phyloP scores from a whole-genome alignment of 192 early-diverging fungal genomes.

The Ambispora gerdemannii region DNA sequence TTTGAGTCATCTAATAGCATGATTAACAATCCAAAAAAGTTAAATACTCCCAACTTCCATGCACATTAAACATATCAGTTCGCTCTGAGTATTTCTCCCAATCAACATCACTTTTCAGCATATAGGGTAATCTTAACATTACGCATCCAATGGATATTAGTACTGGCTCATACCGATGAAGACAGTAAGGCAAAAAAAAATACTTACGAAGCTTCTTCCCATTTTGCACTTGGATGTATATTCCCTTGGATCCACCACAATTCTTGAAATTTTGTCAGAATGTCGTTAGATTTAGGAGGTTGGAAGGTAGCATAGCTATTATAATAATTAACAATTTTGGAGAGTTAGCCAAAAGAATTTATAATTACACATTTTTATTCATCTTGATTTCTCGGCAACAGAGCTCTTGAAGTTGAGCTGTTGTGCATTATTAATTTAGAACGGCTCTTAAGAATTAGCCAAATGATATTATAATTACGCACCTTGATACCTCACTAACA shows the following conservation, averaged over 20 bases:
- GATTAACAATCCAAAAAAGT: neutral
- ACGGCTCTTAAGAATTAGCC: slow-evolving; percentile 13
- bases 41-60: slow-evolving; percentile 22
- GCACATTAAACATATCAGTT: slow-evolving; percentile 19
- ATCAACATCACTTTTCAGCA: slow-evolving; percentile 11
- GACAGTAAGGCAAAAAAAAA: neutral
- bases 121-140: slow-evolving; percentile 13
- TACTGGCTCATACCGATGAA: neutral
- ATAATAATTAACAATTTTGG: neutral
- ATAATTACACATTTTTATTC: slow-evolving; percentile 21
- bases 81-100: slow-evolving; percentile 14
- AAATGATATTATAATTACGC: neutral
- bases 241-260: slow-evolving; percentile 25
- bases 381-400: slow-evolving; percentile 1
- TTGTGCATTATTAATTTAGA: slow-evolving; percentile 11
- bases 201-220: slow-evolving; percentile 20
- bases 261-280: slow-evolving; percentile 17
- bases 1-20: slow-evolving; percentile 4
- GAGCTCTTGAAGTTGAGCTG: slow-evolving; percentile 22
- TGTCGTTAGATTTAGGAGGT: slow-evolving; percentile 5
- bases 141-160: neutral
- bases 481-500: slow-evolving; percentile 7
- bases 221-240: slow-evolving; percentile 18
- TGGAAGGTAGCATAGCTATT: neutral
- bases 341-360: slow-evolving; percentile 9